Evolutionary conservation across 2,329 filamentous ascomycete genomes (phyloP), one percentile per base, ranked within the genome.

Genomic region (Hypomyces perniciosus): DNA sequence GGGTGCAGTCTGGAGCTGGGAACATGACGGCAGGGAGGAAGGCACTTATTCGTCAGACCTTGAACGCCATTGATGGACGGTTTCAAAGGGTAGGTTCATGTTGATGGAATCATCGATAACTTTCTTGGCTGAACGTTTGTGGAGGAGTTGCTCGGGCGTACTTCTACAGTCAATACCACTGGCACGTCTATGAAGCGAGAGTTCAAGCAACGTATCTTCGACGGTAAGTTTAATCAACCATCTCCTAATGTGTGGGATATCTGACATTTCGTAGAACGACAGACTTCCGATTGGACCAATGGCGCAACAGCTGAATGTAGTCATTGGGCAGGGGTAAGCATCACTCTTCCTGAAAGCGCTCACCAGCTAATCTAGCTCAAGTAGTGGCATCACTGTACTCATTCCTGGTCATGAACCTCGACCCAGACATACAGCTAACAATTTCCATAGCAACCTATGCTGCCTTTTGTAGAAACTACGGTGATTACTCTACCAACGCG

Each of bases 381-480:
- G 35, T 45, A 68, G 66, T 67, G 62, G 64, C 54, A 62, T 53
- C 58, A 57, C 41, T 6, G 61, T 62, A 51, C 3, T 20, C 20
- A 20, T 20, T 20, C 20, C 20, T 20, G 20, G 20, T 20, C 20
- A 20, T 20, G 20, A 20, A 20, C 20, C 20, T 20, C 20, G 20
- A 53, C 48, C 49, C 6, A 4, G n/a, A n/a, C 8, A 12, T 4
- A 2, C 7, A 20, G 3, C 2, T 4, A 12, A 46, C 8, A 30
- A 52, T 3, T n/a, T 8, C 44, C 34, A 45, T 39, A 70, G 62
- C 26, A 4, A 57, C 65, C 1, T 76, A 73, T 46, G 50, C 64
- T 13, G 72, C 73, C 0, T 77, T 75, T 50, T 75, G 72, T 45
- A 60, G 65, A 10, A 61, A 75, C 0, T 71, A 63, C 45, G 74